Conservation (phyloP, 164 flowering plant species). For the Vitis rotundifolia region DNA sequence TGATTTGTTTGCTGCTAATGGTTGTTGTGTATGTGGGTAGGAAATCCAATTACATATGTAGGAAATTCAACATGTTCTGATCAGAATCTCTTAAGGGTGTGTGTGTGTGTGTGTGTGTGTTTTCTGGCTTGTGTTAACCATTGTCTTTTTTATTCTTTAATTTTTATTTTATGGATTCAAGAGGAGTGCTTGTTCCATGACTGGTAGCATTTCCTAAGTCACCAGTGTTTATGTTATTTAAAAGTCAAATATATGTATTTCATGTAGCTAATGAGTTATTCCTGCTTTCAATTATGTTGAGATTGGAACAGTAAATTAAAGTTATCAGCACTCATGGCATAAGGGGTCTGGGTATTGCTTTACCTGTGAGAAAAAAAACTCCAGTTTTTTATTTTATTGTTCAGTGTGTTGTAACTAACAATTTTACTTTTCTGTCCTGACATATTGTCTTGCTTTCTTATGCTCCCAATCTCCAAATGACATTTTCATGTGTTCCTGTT, state of each 20-base stretch:
- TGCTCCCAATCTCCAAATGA: slow-evolving; percentile 3
- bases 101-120: too few species aligned
- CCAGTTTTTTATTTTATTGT: neutral
- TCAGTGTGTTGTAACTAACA: neutral
- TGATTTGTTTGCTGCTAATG: too few species aligned
- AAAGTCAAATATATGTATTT: neutral
- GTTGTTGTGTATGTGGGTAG: too few species aligned
- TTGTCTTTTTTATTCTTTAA: too few species aligned
- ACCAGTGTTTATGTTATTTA: too few species aligned
- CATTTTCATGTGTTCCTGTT: slow-evolving; percentile 15
- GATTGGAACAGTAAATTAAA: neutral
- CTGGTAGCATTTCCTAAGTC: too few species aligned
- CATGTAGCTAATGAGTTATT: neutral
- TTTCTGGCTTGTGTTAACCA: too few species aligned
- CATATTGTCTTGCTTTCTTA: neutral
- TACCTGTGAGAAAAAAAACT: neutral
- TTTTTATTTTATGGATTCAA: too few species aligned
- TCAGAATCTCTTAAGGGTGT: too few species aligned
- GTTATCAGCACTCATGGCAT: neutral
- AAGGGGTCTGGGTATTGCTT: neutral
- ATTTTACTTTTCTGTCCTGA: neutral
- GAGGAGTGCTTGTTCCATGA: too few species aligned
- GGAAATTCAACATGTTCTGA: too few species aligned
- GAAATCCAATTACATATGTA: too few species aligned
- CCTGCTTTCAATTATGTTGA: neutral